Evolutionary conservation across 305 asterid species (phyloP), one percentile per base, ranked within the genome.

Genomic region (Ilex paraguariensis): DNA sequence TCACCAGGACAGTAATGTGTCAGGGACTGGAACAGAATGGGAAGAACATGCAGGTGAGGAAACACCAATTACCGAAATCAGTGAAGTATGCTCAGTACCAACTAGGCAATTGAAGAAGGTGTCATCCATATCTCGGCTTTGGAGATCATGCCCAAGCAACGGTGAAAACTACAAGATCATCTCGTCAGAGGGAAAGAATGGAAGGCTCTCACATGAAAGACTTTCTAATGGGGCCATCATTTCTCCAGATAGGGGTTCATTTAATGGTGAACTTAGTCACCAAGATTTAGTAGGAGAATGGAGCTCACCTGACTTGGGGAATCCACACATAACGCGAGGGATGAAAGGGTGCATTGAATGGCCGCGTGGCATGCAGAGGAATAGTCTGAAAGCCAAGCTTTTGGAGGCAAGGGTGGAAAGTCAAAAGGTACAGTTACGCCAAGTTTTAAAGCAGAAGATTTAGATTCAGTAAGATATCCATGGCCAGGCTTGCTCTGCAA

Each of bases 321-420:
- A 85, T 62, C 86, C 87, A 15, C 86, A 82, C 31, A 53, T 76
- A 15, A 76, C 72, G 54, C 84, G 82, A 7, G 87, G 83, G 10
- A 86, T 75, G 84, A 91, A 89, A 72, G 98, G 97, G 52, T 87
- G 97, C 84, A 90, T 90, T 1, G 97, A 93, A 54, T 86, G 97
- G 96, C 89, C 97, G 13, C 77, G 87, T 2, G 70, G 76, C 4
- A 80, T 70, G 10, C 95, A 82, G 69, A 88, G 83, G 73, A 72
- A 73, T 56, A 93, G 92, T 64, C 77, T 93, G 81, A 93, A 93
- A 74, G 69, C 96, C 0, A 77, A 89, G 64, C 80, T 93, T 30
- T 56, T 93, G 73, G 95, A 87, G 61, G 99, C 99, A 8, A 82
- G 89, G 75, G 77, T 77, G 81, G 96, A 86, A 65, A 84, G 90